Conservation (phyloP, 768 basidiomycete genomes). For the Amylocystis lapponica region DNA sequence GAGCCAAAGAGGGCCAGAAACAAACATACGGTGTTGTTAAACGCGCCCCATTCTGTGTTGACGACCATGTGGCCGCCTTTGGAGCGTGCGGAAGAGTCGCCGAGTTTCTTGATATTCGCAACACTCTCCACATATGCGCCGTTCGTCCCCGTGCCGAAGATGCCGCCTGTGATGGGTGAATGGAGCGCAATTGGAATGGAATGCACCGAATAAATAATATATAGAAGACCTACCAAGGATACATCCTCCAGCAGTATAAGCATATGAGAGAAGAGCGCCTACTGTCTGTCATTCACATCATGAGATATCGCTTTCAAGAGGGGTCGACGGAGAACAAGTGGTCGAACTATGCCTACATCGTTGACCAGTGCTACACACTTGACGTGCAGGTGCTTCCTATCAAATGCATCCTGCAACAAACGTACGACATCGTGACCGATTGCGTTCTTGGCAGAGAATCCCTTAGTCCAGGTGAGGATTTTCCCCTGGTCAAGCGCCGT, state of each 20-base stretch:
- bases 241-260: slow-evolving; percentile 91
- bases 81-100: slow-evolving; percentile 50
- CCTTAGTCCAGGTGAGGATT: slow-evolving; percentile 94
- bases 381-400: slow-evolving; percentile 88
- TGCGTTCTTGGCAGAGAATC: slow-evolving; percentile 89
- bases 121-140: slow-evolving; percentile 94
- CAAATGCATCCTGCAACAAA: slow-evolving; percentile 87
- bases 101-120: slow-evolving; percentile 79
- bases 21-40: slow-evolving; percentile 87
- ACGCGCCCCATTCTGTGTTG: slow-evolving; percentile 98
- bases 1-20: neutral
- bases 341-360: slow-evolving; percentile 52
- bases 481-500: slow-evolving; percentile 87
- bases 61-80: slow-evolving; percentile 84
- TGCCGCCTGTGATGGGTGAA: slow-evolving; percentile 48
- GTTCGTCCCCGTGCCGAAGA: slow-evolving; percentile 98
- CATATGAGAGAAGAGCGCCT: slow-evolving; percentile 86
- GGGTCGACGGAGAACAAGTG: neutral
- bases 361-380: slow-evolving; percentile 91
- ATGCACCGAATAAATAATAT: neutral
- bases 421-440: slow-evolving; percentile 85
- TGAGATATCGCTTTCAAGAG: neutral
- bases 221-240: slow-evolving; percentile 43
- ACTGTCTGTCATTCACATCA: slow-evolving; percentile 61
- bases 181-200: neutral